Evolutionary conservation across 352 stramenopile species (phyloP).

Genomic region (Pythium coloratum): DNA sequence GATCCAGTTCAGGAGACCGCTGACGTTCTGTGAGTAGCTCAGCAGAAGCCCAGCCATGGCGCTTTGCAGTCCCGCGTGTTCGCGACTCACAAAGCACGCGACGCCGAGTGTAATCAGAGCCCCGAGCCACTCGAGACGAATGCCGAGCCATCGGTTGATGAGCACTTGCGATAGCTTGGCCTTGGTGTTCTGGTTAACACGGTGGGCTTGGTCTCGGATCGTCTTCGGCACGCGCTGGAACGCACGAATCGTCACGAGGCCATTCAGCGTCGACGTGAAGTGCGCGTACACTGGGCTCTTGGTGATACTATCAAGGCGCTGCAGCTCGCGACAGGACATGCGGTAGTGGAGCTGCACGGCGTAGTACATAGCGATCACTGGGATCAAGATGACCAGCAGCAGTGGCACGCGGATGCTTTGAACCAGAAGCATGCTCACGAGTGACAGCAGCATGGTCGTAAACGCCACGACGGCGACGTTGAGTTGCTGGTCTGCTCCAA

Average conservation of each 20-base stretch:
- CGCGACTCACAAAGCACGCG: slow-evolving; percentile 84
- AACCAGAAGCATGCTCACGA: slow-evolving; percentile 56
- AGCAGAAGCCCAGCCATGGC: slow-evolving; percentile 91
- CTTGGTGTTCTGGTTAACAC: slow-evolving; percentile 68
- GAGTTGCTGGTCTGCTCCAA: slow-evolving; percentile 50
- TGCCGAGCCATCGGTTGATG: slow-evolving; percentile 95
- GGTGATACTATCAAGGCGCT: slow-evolving; percentile 61
- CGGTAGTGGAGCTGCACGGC: slow-evolving; percentile 64
- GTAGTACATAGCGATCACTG: slow-evolving; percentile 66
- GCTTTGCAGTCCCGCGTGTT: slow-evolving; percentile 49
- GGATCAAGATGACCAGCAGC: slow-evolving; percentile 52
- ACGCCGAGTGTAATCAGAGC: slow-evolving; percentile 89
- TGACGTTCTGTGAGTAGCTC: slow-evolving; percentile 93
- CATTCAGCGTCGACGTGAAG: slow-evolving; percentile 89
- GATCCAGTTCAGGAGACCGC: slow-evolving; percentile 93
- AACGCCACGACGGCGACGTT: slow-evolving; percentile 47
- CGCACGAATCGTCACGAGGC: slow-evolving; percentile 64
- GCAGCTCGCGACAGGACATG: slow-evolving; percentile 62
- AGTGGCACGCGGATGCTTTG: slow-evolving; percentile 46
- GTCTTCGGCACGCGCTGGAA: slow-evolving; percentile 58
- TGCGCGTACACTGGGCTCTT: slow-evolving; percentile 91
- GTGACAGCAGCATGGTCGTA: slow-evolving; percentile 43
- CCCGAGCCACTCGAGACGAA: slow-evolving; percentile 89
- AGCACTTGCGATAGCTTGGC: slow-evolving; percentile 91
- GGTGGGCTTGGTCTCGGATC: slow-evolving; percentile 32